Base-by-base conservation (phyloP, 306 rosid genomes). In the Cicer yamashitae region DNA sequence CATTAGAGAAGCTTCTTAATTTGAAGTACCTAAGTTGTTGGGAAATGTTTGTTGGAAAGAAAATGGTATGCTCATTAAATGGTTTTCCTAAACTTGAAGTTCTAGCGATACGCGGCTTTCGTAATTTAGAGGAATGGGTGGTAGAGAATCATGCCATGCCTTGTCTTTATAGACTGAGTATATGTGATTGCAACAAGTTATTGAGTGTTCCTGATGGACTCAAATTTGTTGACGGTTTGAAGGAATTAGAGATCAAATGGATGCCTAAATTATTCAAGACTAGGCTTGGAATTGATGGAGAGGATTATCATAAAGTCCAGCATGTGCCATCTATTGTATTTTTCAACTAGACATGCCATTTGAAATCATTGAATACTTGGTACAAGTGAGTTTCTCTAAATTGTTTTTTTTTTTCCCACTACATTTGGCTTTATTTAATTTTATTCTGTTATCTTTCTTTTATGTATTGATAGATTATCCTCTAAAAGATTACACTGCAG, bases 41-140 rank as follows among this genome's bases (percentile, higher is more conserved):
- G 88, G 82, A 82, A 25, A 45, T 70, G 73, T 80, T 56, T 48
- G 18, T 43, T 12, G 87, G 90, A 14, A 76, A 84, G 62, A 65
- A 62, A 53, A 77, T 82, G 84, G 78, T 70, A 45, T 83, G 83
- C 81, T 79, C 86, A 6, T 7, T 0, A 6, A 39, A 71, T 56
- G 91, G 89, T 53, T 89, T 89, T 79, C 89, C 82, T 11, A 85
- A 82, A 47, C 81, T 85, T 2, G 71, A 87, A 71, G 18, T 54
- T 77, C 79, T 87, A 7, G 6, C 5, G 3, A 84, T 89, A 0
- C 70, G 73, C 0, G 47, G 44, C 13, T 73, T 89, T 25, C 48
- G 37, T 0, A 67, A 67, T 53, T 30, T 89, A 15, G 71, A 83
- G 52, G 86, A 89, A 54, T 89, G 90, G 91, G 61, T 18, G 57